Evolutionary conservation across 2,329 filamentous ascomycete genomes (phyloP).

Genomic region (Aureobasidium pullulans): DNA sequence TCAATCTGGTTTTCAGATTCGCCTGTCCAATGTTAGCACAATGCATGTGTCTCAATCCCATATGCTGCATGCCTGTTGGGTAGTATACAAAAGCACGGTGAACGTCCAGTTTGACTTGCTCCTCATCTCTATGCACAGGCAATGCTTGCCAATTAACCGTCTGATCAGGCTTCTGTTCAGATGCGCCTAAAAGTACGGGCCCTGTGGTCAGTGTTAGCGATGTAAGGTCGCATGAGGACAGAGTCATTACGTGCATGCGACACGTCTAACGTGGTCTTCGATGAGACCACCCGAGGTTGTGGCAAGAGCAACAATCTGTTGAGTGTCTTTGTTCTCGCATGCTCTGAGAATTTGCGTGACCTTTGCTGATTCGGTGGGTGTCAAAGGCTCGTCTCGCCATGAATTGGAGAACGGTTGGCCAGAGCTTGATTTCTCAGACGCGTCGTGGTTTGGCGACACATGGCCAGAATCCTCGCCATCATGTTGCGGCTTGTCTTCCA

Average conservation of each 20-base stretch:
- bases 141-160: constrained; percentile 52
- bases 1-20: constrained; percentile 62
- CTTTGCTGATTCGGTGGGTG: constrained; percentile 21
- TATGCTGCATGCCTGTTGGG: constrained; percentile 56
- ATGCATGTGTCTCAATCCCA: constrained; percentile 20
- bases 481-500: neutral
- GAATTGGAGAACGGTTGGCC: constrained; percentile 18
- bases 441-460: neutral
- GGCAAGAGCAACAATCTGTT: constrained; percentile 35
- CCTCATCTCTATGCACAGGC: constrained; percentile 74
- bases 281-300: constrained; percentile 39
- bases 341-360: constrained; percentile 32
- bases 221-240: constrained; percentile 5
- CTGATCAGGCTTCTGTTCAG: constrained; percentile 17
- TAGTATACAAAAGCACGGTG: constrained; percentile 97
- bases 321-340: constrained; percentile 33
- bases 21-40: constrained; percentile 39
- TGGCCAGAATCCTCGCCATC: neutral
- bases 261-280: constrained; percentile 53
- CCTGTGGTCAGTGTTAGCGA: constrained; percentile 36
- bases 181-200: constrained; percentile 49
- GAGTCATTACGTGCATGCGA: constrained; percentile 59
- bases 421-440: neutral
- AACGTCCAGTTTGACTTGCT: constrained; percentile 86
- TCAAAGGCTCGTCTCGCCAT: constrained; percentile 20